phyloP scores from a whole-genome alignment of 176 grass and related monocot species.

The Tillandsia leiboldiana region DNA sequence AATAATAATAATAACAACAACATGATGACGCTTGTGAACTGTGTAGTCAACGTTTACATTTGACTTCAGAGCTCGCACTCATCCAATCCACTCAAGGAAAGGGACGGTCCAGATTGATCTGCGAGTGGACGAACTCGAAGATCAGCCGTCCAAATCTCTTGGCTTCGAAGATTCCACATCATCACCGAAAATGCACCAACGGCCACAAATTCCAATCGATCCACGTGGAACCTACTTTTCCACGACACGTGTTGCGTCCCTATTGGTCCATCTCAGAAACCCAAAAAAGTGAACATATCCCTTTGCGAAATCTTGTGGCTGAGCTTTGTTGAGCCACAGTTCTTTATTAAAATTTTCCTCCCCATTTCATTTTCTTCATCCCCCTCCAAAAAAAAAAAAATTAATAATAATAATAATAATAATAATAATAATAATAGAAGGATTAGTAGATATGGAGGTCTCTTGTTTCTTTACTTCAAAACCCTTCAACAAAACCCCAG shows the following conservation, averaged over 20 bases:
- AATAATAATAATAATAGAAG: neutral
- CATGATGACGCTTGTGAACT: no score
- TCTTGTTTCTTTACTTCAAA: slow-evolving; percentile 52
- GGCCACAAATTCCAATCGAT: slow-evolving; percentile 8
- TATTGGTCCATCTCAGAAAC: slow-evolving; percentile 18
- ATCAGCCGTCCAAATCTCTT: neutral
- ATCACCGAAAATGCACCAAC: neutral
- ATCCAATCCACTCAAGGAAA: neutral
- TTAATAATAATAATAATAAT: no score
- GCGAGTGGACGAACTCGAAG: neutral
- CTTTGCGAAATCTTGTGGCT: slow-evolving; percentile 30
- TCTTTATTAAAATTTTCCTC: neutral
- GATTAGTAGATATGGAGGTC: slow-evolving; percentile 31
- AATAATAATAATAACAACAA: no score
- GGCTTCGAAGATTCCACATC: neutral
- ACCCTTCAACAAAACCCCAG: slow-evolving; percentile 23
- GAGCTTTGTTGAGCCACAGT: neutral
- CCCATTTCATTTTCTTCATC: neutral
- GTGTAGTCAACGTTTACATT: no score
- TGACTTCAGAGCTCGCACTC: neutral
- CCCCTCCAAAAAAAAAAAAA: neutral
- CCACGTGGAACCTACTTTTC: neutral
- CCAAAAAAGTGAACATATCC: slow-evolving; percentile 30
- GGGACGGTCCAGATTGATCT: neutral
- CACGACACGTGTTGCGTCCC: neutral